Base-by-base conservation (phyloP, 768 basidiomycete genomes). In the Lentinula edodes region DNA sequence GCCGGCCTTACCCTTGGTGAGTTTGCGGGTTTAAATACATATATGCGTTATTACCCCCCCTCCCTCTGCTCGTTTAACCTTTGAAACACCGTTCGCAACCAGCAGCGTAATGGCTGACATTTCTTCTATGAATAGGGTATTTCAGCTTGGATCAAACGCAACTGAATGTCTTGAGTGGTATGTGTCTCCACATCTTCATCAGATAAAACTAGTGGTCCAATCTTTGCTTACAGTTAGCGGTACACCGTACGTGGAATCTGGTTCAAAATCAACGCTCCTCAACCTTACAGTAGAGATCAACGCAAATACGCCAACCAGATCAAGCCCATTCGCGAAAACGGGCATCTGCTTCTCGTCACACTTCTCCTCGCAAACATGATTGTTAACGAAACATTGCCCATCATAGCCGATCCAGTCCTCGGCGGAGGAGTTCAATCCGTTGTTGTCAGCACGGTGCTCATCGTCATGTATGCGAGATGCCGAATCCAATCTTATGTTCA, bases 91-190 rank as follows among this genome's bases (percentile, higher is more conserved):
- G 28, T 28, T 3, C 28, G 28, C 3, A 28, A 28, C 28, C 28
- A 28, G 28, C 28, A 28, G 28, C 28, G 28, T 28, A 28, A 28
- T 28, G 28, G 28, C 28, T 28, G 28, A 28, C 28, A 28, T 5
- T 13, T 5, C 12, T 41, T 15, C 6, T 12, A 3, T 41, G 39
- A 12, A 15, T 13, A 7, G n/a, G 93, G 36, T 95, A 93, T 72
- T 94, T 95, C 90, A 91, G 89, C 67, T 80, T 95, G 71, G 93
- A 96, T 74, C 91, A 91, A 73, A 95, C 93, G 41, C 93, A 95
- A 78, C 83, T 96, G 46, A 88, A 89, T 70, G 93, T 96, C 2
- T 75, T 96, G 34, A 86, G 88, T 65, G 16, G 16, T 56, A 56
- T 32, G 18, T 55, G 12, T 51, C 13, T 6, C 4, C 50, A 13